Conservation (phyloP, 352 stramenopile species). For the Globisporangium parvum region DNA sequence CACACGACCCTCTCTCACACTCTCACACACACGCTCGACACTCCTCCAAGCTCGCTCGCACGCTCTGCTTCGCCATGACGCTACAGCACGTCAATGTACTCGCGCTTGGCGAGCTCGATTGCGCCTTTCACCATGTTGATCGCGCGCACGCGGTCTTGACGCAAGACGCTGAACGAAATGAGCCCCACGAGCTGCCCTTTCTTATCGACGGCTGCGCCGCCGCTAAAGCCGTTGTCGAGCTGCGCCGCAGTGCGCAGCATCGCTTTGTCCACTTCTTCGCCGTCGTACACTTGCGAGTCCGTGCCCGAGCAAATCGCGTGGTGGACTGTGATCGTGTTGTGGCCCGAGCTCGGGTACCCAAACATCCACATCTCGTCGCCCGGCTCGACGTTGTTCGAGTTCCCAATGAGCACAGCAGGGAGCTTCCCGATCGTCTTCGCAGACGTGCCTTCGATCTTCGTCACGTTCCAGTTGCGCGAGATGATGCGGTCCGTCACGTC, state of each 20-base stretch:
- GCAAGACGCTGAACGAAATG: conserved; percentile 84
- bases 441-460: conserved; percentile 71
- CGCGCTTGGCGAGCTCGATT: conserved; percentile 77
- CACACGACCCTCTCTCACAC: not conserved
- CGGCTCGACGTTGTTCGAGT: conserved; percentile 86
- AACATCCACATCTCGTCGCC: conserved; percentile 91
- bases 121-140: conserved; percentile 89
- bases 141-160: conserved; percentile 79
- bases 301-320: conserved; percentile 87
- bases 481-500: conserved; percentile 86
- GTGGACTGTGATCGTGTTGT: conserved; percentile 88
- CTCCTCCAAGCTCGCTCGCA: not conserved
- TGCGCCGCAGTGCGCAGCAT: conserved; percentile 82
- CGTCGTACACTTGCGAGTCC: conserved; percentile 81
- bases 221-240: conserved; percentile 84
- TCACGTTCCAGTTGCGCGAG: conserved; percentile 76
- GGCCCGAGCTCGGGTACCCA: conserved; percentile 81
- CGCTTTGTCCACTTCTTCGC: conserved; percentile 80
- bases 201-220: conserved; percentile 78
- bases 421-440: conserved; percentile 66
- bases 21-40: not conserved
- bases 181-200: conserved; percentile 80
- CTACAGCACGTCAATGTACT: conserved; percentile 59
- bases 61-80: not conserved
- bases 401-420: conserved; percentile 72